Percentiles rank a stretch among this genome's conserved stretches.
Evolutionary conservation across 2,329 filamentous ascomycete species (phyloP).

Genomic region (Cladosporium sp.): DNA sequence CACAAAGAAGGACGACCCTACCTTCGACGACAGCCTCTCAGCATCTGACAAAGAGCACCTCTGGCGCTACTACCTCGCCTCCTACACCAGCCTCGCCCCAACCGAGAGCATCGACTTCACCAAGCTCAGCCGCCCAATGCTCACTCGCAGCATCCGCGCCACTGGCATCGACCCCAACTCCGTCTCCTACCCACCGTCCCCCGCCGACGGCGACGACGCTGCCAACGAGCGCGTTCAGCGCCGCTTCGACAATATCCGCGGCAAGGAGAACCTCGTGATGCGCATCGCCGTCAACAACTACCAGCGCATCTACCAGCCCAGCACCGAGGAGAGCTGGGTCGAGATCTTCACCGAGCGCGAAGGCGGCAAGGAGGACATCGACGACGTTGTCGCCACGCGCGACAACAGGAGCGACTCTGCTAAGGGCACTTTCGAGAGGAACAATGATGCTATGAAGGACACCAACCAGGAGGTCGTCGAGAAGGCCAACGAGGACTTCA

Average conservation of each 20-base stretch:
- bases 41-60: conserved; percentile 47
- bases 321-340: conserved; percentile 41
- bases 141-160: conserved; percentile 36
- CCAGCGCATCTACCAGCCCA: conserved; percentile 39
- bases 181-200: conserved; percentile 11
- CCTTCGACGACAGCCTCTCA: conserved; percentile 68
- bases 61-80: conserved; percentile 95
- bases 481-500: conserved; percentile 34
- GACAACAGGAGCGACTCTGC: conserved; percentile 18
- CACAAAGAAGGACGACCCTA: conserved; percentile 79
- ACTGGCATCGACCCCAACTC: conserved; percentile 29
- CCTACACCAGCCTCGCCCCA: conserved; percentile 81
- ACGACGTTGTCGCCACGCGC: conserved; percentile 32
- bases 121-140: conserved; percentile 35
- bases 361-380: conserved; percentile 31
- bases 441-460: conserved; percentile 45
- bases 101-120: conserved; percentile 50
- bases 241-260: conserved; percentile 27
- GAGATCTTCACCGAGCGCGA: conserved; percentile 34
- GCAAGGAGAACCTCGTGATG: conserved; percentile 41
- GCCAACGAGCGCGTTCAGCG: conserved; percentile 19
- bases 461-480: conserved; percentile 45
- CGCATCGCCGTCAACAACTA: conserved; percentile 43
- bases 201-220: conserved; percentile 14
- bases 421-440: conserved; percentile 41